Percentiles rank a stretch among this genome's conserved stretches.
phyloP scores from a whole-genome alignment of 352 stramenopile species.

The Phytophthora uliginosa region DNA sequence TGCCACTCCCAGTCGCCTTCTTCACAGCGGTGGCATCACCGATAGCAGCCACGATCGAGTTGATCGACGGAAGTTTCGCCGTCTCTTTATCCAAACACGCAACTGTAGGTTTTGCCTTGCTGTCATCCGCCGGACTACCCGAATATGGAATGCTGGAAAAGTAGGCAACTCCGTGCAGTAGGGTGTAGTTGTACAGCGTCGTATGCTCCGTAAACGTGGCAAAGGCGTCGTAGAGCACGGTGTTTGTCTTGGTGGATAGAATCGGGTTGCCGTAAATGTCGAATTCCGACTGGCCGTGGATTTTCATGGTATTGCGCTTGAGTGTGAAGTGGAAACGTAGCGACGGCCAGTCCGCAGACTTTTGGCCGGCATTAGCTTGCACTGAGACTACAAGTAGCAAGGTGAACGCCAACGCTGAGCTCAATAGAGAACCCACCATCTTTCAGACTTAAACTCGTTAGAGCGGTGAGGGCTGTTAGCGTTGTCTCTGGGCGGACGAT shows the following conservation, averaged over 20 bases:
- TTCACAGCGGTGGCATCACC: neutral
- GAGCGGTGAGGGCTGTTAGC: neutral
- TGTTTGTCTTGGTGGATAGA: slow-evolving; percentile 2
- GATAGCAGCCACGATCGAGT: slow-evolving; percentile 19
- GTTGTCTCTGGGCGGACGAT: neutral
- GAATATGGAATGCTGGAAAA: slow-evolving; percentile 11
- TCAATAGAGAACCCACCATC: neutral
- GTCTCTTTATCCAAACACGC: slow-evolving; percentile 23
- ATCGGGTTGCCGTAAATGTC: slow-evolving; percentile 40
- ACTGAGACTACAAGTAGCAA: neutral
- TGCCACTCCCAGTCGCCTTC: neutral
- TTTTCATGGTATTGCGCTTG: slow-evolving; percentile 40
- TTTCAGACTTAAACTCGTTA: neutral
- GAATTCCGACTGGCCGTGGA: slow-evolving; percentile 32
- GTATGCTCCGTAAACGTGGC: slow-evolving; percentile 27
- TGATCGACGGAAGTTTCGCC: slow-evolving; percentile 13
- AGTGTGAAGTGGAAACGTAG: slow-evolving; percentile 40
- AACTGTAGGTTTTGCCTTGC: slow-evolving; percentile 3
- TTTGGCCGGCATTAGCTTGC: neutral
- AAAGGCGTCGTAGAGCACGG: slow-evolving; percentile 38
- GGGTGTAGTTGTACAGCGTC: slow-evolving; percentile 33
- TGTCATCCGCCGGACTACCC: slow-evolving; percentile 3
- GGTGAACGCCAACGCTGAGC: neutral
- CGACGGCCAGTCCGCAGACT: slow-evolving; percentile 21
- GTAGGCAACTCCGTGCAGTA: slow-evolving; percentile 34